Evolutionary conservation across 257 asterid species (phyloP), one percentile per base, ranked within the genome.

Genomic region (Knoxia roxburghii): DNA sequence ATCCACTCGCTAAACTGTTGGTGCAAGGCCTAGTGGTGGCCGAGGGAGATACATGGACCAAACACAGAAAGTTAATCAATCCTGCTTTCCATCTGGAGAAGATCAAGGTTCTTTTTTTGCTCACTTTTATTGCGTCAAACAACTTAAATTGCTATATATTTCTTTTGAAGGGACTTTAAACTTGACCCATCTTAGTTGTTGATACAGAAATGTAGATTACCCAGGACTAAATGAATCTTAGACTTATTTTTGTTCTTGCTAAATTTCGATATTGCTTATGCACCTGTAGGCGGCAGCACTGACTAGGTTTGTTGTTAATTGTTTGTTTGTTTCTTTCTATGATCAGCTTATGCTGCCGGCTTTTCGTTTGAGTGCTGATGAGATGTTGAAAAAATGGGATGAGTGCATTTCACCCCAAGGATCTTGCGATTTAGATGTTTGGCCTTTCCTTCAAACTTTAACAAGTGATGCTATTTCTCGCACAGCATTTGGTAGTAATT

Each of bases 1-100:
- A 81, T 74, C 96, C 94, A 20, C 68, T 74, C 0, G n/a, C 67
- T 17, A 76, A 35, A 63, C 57, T 84, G 48, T 76, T 81, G 17
- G 71, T 61, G 1, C 70, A 69, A 45, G 41, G 41, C 4, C 41
- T 37, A n/a, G n/a, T 37, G 41, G 41, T 3, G 9, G 41, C 30
- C 32, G 92, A 80, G 20, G 69, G 58, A 7, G 84, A 83, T 1
- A 75, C 81, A 78, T 85, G 91, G 91, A 69, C 81, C n/a, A 87
- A 84, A 50, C 89, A 83, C 51, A 74, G 91, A 50, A 87, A 72
- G 55, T 41, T 87, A 61, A 58, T 87, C 65, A 83, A 68, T 72
- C 86, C 91, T 7, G 85, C 89, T 53, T 87, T 87, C 78, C 85
- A 82, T 37, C n/a, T 72, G 0, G 86, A 81, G 35, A 82, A 80